These are phyloP conservation scores for Pseudogymnoascus sp. DNA, from an alignment of 2,329 filamentous ascomycete species.

Conservation along the genomic window DNA sequence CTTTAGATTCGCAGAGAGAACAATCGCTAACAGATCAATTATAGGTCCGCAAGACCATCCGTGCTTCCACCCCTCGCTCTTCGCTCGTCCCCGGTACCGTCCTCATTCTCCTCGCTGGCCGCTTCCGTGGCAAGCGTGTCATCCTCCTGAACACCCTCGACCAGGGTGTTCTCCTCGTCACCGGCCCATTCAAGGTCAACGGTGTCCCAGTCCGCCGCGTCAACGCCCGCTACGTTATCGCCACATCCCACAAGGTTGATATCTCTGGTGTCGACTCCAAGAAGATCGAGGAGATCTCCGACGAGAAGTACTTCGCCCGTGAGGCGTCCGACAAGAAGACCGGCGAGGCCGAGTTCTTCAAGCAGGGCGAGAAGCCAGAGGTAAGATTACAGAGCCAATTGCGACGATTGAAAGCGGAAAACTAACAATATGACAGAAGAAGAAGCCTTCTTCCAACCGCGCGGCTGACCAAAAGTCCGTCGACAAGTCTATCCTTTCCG, in stretches of 20 bases:
- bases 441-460: constrained; percentile 85
- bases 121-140: constrained; percentile 99
- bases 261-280: constrained; percentile 78
- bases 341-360: constrained; percentile 98
- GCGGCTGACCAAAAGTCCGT: constrained; percentile 97
- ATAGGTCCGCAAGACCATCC: constrained; percentile 91
- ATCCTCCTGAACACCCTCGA: constrained; percentile 96
- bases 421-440: constrained; percentile 64
- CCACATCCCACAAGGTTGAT: constrained; percentile 79
- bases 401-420: background rate
- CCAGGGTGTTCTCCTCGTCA: constrained; percentile 97
- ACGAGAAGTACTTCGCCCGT: constrained; percentile 86
- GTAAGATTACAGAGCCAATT: constrained; percentile 49
- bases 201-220: constrained; percentile 94
- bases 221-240: constrained; percentile 90
- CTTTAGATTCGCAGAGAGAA: background rate
- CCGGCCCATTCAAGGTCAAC: constrained; percentile 99
- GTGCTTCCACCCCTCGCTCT: constrained; percentile 78
- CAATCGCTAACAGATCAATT: constrained; percentile 26
- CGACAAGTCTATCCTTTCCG: constrained; percentile 91
- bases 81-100: constrained; percentile 91
- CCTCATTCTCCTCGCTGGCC: constrained; percentile 97
- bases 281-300: constrained; percentile 74
- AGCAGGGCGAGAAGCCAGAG: constrained; percentile 97
- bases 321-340: constrained; percentile 95